Base-by-base conservation (phyloP, 768 basidiomycete species). In the Boletus subparvulus region DNA sequence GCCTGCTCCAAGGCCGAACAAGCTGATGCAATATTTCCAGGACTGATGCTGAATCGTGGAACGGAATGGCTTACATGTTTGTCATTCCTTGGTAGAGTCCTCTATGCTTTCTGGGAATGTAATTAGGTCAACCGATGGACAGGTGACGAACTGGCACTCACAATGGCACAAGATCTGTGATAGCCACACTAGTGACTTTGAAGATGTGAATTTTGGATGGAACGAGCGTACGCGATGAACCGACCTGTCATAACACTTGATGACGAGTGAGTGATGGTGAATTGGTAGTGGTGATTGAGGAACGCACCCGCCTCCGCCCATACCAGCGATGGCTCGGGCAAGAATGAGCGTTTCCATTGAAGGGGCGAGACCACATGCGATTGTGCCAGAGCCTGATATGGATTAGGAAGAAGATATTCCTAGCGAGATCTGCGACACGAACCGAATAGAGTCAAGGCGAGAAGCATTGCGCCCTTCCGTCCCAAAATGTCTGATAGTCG, bases 71-170 rank as follows among this genome's bases (percentile, higher is more conserved):
- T 62, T 77, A 92, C 91, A 94, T 83, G 68, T 94, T 94, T 35
- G 88, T 86, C 78, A 93, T 80, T 54, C 94, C 94, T 71, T 98
- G 96, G 67, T 94, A 96, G 10, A 96, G 73, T 3, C 93, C 95
- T 51, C 95, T 81, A 58, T 92, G 86, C 68, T 88, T 88, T 64
- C 91, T 93, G 65, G 32, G 36, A 40, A 50, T 36, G 45, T 19
- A 40, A n/a, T 46, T 47, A 59, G 42, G 43, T 6, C 19, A 28
- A 32, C 56, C 21, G 39, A 61, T 36, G 43, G 32, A 26, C 1
- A 28, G 12, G 37, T 17, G 62, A 48, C 30, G 52, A 50, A 39
- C 1, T 17, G 42, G 35, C 1, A 77, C 87, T 77, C 66, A 91
- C 87, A 98, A 72, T 14, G 94, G 92, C 56, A 98, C 88, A 24